Evolutionary conservation across 768 basidiomycete genomes (phyloP).

Genomic region (Lentinula aciculospora): DNA sequence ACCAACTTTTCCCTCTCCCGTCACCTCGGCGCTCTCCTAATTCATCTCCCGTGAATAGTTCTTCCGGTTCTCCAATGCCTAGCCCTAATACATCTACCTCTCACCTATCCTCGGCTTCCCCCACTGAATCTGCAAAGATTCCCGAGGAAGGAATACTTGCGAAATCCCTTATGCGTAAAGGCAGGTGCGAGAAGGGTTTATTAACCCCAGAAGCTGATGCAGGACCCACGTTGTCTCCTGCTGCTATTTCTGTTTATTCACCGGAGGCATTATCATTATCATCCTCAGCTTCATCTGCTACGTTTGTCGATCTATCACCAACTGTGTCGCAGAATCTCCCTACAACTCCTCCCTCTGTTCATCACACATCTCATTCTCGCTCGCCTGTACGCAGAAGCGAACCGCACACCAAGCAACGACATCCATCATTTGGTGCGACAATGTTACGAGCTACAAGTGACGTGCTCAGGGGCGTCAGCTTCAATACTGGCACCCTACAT

Average conservation of each 20-base stretch:
- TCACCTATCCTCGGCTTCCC: conserved; percentile 5
- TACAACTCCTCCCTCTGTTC: neutral
- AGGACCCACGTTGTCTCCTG: neutral
- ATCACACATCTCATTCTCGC: neutral
- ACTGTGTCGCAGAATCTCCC: neutral
- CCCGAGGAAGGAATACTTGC: conserved; percentile 10
- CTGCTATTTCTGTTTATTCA: too few species aligned
- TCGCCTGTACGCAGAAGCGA: neutral
- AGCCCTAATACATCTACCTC: conserved; percentile 27
- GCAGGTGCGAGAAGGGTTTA: conserved; percentile 11
- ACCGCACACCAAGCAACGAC: neutral
- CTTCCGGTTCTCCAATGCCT: conserved; percentile 19
- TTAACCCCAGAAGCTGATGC: conserved; percentile 8
- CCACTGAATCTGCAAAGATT: neutral
- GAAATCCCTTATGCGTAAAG: conserved; percentile 5
- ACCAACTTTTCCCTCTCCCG: conserved; percentile 53
- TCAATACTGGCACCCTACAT: neutral
- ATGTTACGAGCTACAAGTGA: neutral
- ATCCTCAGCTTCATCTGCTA: neutral
- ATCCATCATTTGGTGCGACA: neutral
- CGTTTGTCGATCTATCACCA: neutral
- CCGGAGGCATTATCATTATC: neutral
- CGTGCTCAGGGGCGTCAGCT: conserved; percentile 1
- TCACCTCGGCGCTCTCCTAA: conserved; percentile 51
- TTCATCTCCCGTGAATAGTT: conserved; percentile 30